Percentiles rank a stretch among this genome's conserved stretches.
Conservation (phyloP, 2,329 filamentous ascomycete genomes). For the Alternaria triticimaculans region DNA sequence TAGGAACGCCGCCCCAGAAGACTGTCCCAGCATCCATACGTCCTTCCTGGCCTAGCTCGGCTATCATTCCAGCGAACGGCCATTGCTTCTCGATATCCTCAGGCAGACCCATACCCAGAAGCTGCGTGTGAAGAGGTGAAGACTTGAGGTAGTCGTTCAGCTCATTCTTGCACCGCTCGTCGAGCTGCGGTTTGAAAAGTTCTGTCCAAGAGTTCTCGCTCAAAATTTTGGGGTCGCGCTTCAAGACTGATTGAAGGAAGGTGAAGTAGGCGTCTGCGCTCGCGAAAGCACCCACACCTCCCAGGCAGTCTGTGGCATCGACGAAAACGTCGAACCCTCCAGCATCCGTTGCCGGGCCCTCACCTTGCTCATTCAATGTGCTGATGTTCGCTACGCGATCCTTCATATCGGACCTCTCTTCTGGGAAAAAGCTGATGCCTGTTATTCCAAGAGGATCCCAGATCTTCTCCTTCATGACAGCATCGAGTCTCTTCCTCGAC, state of each 20-base stretch:
- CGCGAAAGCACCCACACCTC: conserved; percentile 33
- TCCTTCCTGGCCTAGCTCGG: conserved; percentile 1
- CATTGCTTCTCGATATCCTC: neutral
- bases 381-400: conserved; percentile 35
- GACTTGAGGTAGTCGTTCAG: conserved; percentile 27
- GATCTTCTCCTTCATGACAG: conserved; percentile 39
- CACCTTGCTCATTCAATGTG: conserved; percentile 19
- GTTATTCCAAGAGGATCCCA: conserved; percentile 54
- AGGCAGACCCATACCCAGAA: conserved; percentile 13
- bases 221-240: conserved; percentile 22
- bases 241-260: conserved; percentile 36
- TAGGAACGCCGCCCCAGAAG: conserved; percentile 13
- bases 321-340: neutral
- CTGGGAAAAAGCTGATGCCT: conserved; percentile 62
- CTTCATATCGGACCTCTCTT: conserved; percentile 24
- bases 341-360: neutral
- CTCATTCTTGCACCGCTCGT: conserved; percentile 9
- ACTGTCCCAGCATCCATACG: conserved; percentile 12
- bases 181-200: conserved; percentile 43
- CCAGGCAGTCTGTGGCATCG: conserved; percentile 27
- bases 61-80: neutral
- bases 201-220: conserved; percentile 24
- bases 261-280: conserved; percentile 37
- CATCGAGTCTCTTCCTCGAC: conserved; percentile 48
- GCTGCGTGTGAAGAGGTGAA: conserved; percentile 13